These are phyloP conservation scores for Tuber calosporum DNA, from an alignment of 495 filamentous ascomycete species.

Conservation along the genomic window DNA sequence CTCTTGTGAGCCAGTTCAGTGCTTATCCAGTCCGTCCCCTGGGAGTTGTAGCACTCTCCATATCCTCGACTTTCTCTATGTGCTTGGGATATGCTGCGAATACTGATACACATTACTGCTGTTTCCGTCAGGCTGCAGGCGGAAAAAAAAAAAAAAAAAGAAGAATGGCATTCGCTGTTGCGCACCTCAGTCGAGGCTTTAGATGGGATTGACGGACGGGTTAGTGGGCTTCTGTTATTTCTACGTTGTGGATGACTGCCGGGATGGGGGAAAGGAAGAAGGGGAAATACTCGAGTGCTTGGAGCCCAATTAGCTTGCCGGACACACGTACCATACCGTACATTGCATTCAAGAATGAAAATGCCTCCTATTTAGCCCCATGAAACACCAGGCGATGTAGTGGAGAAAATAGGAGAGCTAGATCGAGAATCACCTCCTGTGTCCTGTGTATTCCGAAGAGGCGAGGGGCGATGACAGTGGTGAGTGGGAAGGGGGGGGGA, in stretches of 20 bases:
- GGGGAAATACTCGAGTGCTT: slow-evolving; percentile 5
- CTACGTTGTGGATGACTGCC: slow-evolving; percentile 17
- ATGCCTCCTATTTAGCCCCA: slow-evolving; percentile 18
- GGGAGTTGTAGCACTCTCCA: neutral
- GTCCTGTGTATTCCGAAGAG: slow-evolving; percentile 8
- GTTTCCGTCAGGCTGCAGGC: neutral
- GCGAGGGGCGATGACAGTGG: slow-evolving; percentile 24
- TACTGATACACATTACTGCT: neutral
- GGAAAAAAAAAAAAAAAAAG: neutral
- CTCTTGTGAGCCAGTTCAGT: neutral
- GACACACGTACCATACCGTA: slow-evolving; percentile 11
- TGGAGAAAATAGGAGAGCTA: slow-evolving; percentile 13
- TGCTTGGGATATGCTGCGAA: neutral
- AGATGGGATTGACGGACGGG: neutral
- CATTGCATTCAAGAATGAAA: slow-evolving; percentile 34
- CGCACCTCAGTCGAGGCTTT: neutral
- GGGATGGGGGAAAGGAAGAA: slow-evolving; percentile 19
- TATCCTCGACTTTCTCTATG: neutral
- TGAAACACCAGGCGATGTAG: slow-evolving; percentile 32
- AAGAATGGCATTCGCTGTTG: neutral
- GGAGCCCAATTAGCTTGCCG: slow-evolving; percentile 27
- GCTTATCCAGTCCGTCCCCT: neutral
- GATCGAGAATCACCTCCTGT: slow-evolving; percentile 21
- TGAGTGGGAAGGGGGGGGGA: slow-evolving; percentile 1
- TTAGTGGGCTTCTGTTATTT: slow-evolving; percentile 1